phyloP scores from a whole-genome alignment of 345 rosid species.

The Brassica carinata region DNA sequence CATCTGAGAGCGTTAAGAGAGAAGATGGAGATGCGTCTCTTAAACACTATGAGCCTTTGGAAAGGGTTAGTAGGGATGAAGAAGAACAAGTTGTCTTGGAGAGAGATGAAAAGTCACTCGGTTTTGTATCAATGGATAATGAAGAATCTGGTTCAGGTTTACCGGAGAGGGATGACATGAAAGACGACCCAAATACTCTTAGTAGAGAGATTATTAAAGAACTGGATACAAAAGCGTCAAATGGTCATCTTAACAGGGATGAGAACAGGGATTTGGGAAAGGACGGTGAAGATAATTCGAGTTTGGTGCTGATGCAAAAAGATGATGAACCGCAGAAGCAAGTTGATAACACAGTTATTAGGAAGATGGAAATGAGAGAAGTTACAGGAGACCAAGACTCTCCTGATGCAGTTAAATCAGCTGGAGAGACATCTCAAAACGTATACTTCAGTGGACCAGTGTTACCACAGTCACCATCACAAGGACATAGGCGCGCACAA shows the following conservation, averaged over 20 bases:
- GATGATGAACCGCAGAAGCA: slow-evolving; percentile 27
- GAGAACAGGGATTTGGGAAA: slow-evolving; percentile 14
- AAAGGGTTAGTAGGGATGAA: neutral
- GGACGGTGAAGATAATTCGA: slow-evolving; percentile 19
- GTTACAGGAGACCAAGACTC: slow-evolving; percentile 52
- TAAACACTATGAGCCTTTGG: slow-evolving; percentile 10
- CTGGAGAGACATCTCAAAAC: slow-evolving; percentile 40
- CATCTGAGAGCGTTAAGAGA: slow-evolving; percentile 15
- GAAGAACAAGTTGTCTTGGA: slow-evolving; percentile 9
- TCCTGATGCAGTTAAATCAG: slow-evolving; percentile 28
- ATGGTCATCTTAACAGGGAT: slow-evolving; percentile 25
- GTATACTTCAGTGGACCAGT: slow-evolving; percentile 36
- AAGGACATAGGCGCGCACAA: slow-evolving; percentile 63
- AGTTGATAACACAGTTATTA: slow-evolving; percentile 41
- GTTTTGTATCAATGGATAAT: slow-evolving; percentile 12
- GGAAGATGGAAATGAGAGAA: slow-evolving; percentile 52
- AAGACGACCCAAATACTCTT: slow-evolving; percentile 3
- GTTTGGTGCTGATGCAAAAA: slow-evolving; percentile 12
- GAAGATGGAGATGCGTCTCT: slow-evolving; percentile 16
- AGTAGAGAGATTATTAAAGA: slow-evolving; percentile 15
- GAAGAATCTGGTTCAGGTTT: slow-evolving; percentile 28
- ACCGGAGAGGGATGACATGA: slow-evolving; percentile 14
- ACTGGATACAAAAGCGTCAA: slow-evolving; percentile 15
- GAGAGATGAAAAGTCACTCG: slow-evolving; percentile 24
- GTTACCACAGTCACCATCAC: slow-evolving; percentile 43